A percentile compares a stretch with the other conserved stretches of the same genome.
Evolutionary conservation across 2,329 filamentous ascomycete species (phyloP).

Genomic region (Parascedosporium putredinis): DNA sequence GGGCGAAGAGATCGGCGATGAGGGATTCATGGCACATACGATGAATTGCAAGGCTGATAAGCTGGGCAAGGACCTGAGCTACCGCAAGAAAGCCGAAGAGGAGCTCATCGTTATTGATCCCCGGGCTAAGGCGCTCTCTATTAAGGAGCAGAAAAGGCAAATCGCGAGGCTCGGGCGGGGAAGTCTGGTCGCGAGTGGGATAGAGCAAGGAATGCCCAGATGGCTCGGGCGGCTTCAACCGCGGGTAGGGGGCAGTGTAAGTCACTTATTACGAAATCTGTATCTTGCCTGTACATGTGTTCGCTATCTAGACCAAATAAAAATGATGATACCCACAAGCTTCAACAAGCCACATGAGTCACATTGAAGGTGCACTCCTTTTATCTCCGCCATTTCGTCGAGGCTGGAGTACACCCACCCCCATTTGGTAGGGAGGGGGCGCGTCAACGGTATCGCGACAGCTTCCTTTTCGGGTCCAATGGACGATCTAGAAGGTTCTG

Average conservation of each 20-base stretch:
- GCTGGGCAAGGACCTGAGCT: constrained; percentile 81
- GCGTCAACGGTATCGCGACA: not conserved
- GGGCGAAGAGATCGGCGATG: constrained; percentile 42
- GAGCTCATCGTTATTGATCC: constrained; percentile 91
- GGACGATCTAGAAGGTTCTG: not conserved
- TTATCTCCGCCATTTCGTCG: not conserved
- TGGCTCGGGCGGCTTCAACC: constrained; percentile 41
- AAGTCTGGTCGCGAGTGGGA: constrained; percentile 48
- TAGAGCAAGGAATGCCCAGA: constrained; percentile 42
- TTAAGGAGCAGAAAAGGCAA: constrained; percentile 55
- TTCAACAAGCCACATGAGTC: not conserved
- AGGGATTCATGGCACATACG: constrained; percentile 77
- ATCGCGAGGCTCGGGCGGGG: constrained; percentile 42
- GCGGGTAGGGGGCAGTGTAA: constrained; percentile 49
- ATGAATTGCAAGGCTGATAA: constrained; percentile 83
- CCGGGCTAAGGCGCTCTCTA: constrained; percentile 64
- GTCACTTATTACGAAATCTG: no score
- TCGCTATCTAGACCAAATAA: not conserved
- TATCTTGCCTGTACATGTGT: no score
- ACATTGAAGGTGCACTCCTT: no score
- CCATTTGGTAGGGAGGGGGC: no score
- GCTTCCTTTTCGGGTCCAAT: not conserved
- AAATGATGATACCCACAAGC: not conserved
- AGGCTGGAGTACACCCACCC: no score
- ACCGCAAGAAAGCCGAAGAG: constrained; percentile 84